Percentiles rank a stretch among this genome's conserved stretches.
phyloP scores from a whole-genome alignment of 768 basidiomycete genomes.

The Suillus tomentosus region DNA sequence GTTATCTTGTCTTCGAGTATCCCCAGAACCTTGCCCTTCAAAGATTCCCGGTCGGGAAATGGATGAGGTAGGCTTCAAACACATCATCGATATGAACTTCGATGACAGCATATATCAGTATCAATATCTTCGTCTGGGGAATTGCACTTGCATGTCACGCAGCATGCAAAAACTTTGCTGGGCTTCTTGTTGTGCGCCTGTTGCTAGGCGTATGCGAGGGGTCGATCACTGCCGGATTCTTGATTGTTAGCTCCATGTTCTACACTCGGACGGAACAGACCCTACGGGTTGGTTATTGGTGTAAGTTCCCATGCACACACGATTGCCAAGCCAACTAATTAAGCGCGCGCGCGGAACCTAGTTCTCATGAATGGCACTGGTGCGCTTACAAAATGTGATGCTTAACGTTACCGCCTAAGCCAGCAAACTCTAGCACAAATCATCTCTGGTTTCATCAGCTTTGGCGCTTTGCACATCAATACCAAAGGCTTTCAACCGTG shows the following conservation, averaged over 20 bases:
- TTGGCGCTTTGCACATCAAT: slow-evolving; percentile 59
- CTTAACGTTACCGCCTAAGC: background rate
- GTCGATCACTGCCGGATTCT: slow-evolving; percentile 62
- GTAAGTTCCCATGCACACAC: slow-evolving; percentile 39
- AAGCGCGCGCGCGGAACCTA: slow-evolving; percentile 19
- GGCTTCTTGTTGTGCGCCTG: slow-evolving; percentile 62
- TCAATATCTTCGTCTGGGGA: slow-evolving; percentile 65
- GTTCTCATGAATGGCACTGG: slow-evolving; percentile 73
- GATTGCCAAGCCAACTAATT: background rate
- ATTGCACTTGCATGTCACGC: slow-evolving; percentile 58
- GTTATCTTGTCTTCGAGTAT: slow-evolving; percentile 58
- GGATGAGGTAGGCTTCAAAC: slow-evolving; percentile 57
- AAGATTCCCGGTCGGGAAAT: slow-evolving; percentile 69
- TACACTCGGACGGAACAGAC: slow-evolving; percentile 68
- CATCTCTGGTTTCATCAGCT: slow-evolving; percentile 62
- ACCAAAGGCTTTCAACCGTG: slow-evolving; percentile 57
- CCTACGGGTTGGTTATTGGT: slow-evolving; percentile 67
- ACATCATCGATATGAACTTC: background rate
- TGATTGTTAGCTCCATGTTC: slow-evolving; percentile 74
- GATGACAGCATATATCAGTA: slow-evolving; percentile 32
- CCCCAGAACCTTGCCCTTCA: slow-evolving; percentile 68
- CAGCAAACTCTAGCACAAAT: slow-evolving; percentile 53
- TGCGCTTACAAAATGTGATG: slow-evolving; percentile 24
- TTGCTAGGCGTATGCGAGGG: slow-evolving; percentile 72
- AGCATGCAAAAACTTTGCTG: slow-evolving; percentile 65